A percentile compares a stretch with the other conserved stretches of the same genome.
These are phyloP conservation scores for Hortaea werneckii DNA, from an alignment of 2,329 filamentous ascomycete genomes.

Conservation along the genomic window DNA sequence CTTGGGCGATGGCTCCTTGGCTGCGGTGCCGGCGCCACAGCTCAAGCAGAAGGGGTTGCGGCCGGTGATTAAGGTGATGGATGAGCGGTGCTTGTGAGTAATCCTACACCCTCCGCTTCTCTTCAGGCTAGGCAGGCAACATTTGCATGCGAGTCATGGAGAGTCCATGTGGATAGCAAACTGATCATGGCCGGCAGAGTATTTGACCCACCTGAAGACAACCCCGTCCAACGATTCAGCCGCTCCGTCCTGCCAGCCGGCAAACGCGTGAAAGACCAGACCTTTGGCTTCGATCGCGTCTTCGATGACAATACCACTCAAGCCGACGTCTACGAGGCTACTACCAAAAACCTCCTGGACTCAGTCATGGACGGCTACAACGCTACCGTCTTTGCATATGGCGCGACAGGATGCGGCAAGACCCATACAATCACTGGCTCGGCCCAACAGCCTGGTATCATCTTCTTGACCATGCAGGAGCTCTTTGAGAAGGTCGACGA, in stretches of 20 bases:
- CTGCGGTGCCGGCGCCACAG: constrained; percentile 75
- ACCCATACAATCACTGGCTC: constrained; percentile 93
- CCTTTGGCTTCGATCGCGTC: constrained; percentile 90
- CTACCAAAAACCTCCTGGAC: constrained; percentile 80
- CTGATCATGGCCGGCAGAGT: constrained; percentile 47
- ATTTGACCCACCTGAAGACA: constrained; percentile 95
- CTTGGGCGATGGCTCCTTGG: constrained; percentile 91
- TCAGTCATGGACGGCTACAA: constrained; percentile 97
- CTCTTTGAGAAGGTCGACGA: constrained; percentile 94
- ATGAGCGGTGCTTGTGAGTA: constrained; percentile 85
- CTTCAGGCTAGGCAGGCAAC: too few species aligned
- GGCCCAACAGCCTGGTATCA: constrained; percentile 85
- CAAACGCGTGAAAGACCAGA: constrained; percentile 93
- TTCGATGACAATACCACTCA: constrained; percentile 94
- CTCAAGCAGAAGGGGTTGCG: constrained; percentile 77
- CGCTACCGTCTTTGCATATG: constrained; percentile 96
- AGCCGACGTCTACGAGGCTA: constrained; percentile 88
- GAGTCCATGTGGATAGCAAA: neutral
- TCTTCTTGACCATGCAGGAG: constrained; percentile 98
- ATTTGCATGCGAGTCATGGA: neutral
- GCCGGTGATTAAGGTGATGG: constrained; percentile 89
- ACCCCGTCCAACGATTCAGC: constrained; percentile 77
- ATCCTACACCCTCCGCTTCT: constrained; percentile 14
- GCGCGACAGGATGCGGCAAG: constrained; percentile 94
- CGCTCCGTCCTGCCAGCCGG: constrained; percentile 64